Percentiles rank a stretch among this genome's conserved stretches.
phyloP scores from a whole-genome alignment of 2,329 filamentous ascomycete genomes.

The Fusarium xylarioides region DNA sequence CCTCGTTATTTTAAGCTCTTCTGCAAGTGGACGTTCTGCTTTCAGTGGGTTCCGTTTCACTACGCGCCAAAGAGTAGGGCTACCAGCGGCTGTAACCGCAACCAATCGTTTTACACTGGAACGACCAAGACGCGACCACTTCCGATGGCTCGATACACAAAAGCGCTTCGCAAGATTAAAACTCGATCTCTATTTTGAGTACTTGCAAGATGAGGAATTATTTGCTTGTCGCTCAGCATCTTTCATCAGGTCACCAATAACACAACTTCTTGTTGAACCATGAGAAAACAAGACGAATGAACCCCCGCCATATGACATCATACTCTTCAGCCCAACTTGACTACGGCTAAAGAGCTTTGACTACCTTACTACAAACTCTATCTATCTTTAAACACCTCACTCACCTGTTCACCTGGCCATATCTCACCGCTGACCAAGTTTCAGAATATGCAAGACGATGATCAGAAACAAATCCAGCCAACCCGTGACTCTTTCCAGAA shows the following conservation, averaged over 20 bases:
- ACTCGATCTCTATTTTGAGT: background rate
- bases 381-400: background rate
- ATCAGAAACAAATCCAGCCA: slow-evolving; percentile 27
- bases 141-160: slow-evolving; percentile 12
- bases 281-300: background rate
- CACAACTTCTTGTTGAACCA: background rate
- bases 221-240: background rate
- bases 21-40: background rate
- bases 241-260: background rate
- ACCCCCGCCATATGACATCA: slow-evolving; percentile 29
- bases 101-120: slow-evolving; percentile 30
- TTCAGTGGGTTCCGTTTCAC: slow-evolving; percentile 16
- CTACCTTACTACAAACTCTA: background rate
- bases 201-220: background rate
- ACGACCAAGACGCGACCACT: background rate
- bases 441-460: slow-evolving; percentile 36
- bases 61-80: slow-evolving; percentile 21
- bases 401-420: background rate
- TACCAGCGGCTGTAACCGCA: slow-evolving; percentile 12
- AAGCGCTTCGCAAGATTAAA: slow-evolving; percentile 26
- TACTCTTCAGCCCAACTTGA: background rate
- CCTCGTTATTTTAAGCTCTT: slow-evolving; percentile 10
- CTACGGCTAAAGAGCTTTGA: background rate
- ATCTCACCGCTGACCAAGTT: slow-evolving; percentile 22
- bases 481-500: slow-evolving; percentile 30